Base-by-base conservation (phyloP, 768 basidiomycete species). In the Russula lepida region DNA sequence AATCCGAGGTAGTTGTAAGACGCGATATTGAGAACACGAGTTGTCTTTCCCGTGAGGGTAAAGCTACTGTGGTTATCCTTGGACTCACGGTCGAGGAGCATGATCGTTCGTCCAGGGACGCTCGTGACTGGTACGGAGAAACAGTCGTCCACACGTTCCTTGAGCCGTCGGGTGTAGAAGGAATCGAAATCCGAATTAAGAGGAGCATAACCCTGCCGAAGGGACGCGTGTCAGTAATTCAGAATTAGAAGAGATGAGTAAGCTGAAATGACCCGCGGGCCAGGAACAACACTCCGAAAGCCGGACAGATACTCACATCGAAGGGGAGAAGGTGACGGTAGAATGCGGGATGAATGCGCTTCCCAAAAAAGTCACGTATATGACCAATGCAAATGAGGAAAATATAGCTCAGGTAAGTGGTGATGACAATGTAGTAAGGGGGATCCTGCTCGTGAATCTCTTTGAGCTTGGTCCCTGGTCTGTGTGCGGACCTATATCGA, bases 1-100 rank as follows among this genome's bases (percentile, higher is more conserved):
- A 99, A 99, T 4, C 97, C 97, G 68, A 99, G 92, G 71, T 98
- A 99, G 76, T 98, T 99, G 78, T 99, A 99, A 8, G 93, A 97
- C 0, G 94, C 95, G 66, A 98, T 89, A 73, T 99, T 99, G 67
- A 99, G 86, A 0, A 87, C 89, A 55, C 95, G 90, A 0, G 92
- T 94, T 27, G 80, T 82, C 1, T 78, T 81, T 61, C 94, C 95
- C 2, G 91, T 89, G 68, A 86, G 77, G 53, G 83, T 74, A 62
- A 90, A 86, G 4, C 85, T 86, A 69, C 81, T 77, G 74, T 93
- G 90, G 76, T 88, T 85, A 74, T 97, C 88, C 52, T 81, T 74
- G 13, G 92, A 89, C 65, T 82, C 79, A 47, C 95, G 89, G 75
- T 98, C 92, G 53, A 92, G 81, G 59, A 89, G 79, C 47, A 85